Conservation (phyloP, 78 protist genomes). For the Pigoraptor vietnamica region DNA sequence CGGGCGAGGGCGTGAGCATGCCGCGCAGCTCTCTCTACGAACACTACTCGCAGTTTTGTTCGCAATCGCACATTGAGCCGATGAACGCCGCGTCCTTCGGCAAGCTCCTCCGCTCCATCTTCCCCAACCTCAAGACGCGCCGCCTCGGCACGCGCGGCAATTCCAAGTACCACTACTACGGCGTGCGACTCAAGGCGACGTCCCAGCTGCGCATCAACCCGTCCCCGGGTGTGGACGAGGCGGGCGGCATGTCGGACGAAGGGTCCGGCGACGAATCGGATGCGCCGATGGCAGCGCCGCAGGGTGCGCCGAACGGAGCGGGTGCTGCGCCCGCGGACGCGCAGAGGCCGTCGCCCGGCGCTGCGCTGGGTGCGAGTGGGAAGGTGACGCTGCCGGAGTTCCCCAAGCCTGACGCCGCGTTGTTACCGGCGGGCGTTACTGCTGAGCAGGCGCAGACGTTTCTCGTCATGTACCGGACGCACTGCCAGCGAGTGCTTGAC, state of each 20-base stretch:
- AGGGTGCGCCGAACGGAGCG: background rate
- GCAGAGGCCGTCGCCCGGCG: background rate
- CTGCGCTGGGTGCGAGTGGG: background rate
- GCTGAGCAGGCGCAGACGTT: background rate
- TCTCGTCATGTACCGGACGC: background rate
- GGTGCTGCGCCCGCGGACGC: background rate
- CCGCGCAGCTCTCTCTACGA: background rate
- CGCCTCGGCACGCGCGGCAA: conserved; percentile 44
- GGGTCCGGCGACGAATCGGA: background rate
- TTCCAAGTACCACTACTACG: conserved; percentile 47
- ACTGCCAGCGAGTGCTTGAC: background rate
- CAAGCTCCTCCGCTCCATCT: conserved; percentile 37
- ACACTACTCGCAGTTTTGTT: background rate
- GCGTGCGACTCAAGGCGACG: conserved; percentile 19
- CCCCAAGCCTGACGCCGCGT: background rate
- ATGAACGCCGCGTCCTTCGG: conserved; percentile 43
- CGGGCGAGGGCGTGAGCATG: background rate
- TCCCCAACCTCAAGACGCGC: conserved; percentile 38
- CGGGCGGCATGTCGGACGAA: background rate
- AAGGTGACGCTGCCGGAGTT: background rate
- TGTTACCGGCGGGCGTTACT: background rate
- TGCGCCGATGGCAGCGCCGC: background rate
- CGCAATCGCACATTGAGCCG: background rate
- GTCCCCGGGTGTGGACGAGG: background rate
- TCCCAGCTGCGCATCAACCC: conserved; percentile 10